Conservation (phyloP, 257 asterid genomes). For the Agastache rugosa region DNA sequence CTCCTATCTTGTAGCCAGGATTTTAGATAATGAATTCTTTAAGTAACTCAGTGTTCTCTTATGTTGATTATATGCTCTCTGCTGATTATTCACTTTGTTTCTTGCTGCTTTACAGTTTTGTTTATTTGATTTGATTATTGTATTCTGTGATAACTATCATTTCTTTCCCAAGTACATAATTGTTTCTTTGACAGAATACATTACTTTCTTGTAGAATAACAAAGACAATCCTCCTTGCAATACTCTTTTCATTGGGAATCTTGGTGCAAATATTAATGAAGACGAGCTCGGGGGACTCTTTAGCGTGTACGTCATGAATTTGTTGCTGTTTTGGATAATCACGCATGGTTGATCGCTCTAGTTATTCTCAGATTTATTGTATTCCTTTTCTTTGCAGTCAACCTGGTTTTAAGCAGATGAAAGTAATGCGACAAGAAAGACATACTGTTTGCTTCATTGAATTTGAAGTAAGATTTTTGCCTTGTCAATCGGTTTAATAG, state of each 20-base stretch:
- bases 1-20: not conserved
- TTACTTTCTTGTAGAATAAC: constrained; percentile 65
- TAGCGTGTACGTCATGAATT: constrained; percentile 58
- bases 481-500: constrained; percentile 16
- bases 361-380: constrained; percentile 21
- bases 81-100: constrained; percentile 2
- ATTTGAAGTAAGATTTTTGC: constrained; percentile 77
- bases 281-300: constrained; percentile 94
- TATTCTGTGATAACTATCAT: not conserved
- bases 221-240: constrained; percentile 99
- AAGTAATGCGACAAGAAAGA: constrained; percentile 91
- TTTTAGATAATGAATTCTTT: not conserved
- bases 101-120: not conserved
- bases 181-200: constrained; percentile 22
- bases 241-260: constrained; percentile 97
- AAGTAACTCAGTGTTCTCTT: not conserved
- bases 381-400: constrained; percentile 58
- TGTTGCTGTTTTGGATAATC: constrained; percentile 21
- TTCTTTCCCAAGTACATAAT: not conserved
- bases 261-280: constrained; percentile 94
- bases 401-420: constrained; percentile 99
- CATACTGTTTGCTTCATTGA: constrained; percentile 99
- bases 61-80: not conserved
- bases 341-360: constrained; percentile 10
- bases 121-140: not conserved